Conservation (phyloP, 768 basidiomycete genomes). For the Leucosporidium creatinivorum region DNA sequence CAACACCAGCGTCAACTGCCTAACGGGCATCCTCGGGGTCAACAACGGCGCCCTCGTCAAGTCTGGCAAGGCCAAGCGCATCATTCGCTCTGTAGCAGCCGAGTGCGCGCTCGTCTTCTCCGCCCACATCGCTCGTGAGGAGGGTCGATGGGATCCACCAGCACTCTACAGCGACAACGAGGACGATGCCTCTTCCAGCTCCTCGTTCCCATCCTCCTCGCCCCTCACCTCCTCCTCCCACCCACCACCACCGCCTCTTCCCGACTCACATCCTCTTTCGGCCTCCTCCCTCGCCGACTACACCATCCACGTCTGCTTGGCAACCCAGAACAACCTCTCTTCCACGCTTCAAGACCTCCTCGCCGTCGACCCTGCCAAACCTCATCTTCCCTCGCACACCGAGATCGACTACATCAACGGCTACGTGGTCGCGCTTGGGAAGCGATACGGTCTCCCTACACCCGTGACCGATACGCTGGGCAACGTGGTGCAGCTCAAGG, state of each 20-base stretch:
- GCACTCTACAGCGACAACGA: background rate
- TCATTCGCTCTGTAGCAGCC: slow-evolving; percentile 55
- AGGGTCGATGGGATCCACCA: slow-evolving; percentile 20
- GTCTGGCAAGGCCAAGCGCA: slow-evolving; percentile 44
- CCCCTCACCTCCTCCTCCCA: slow-evolving; percentile 36
- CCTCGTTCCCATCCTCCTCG: slow-evolving; percentile 23
- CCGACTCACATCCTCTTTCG: slow-evolving; percentile 44
- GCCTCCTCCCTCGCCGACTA: slow-evolving; percentile 51
- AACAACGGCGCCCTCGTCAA: slow-evolving; percentile 67
- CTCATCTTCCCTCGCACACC: slow-evolving; percentile 44
- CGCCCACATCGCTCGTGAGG: slow-evolving; percentile 37
- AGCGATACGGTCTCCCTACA: slow-evolving; percentile 53
- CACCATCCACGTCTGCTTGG: slow-evolving; percentile 53
- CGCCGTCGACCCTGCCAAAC: slow-evolving; percentile 6
- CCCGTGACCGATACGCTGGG: slow-evolving; percentile 44
- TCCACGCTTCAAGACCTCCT: slow-evolving; percentile 71
- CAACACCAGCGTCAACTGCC: slow-evolving; percentile 73
- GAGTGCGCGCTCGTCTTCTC: slow-evolving; percentile 64
- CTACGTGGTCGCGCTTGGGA: slow-evolving; percentile 61
- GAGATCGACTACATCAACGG: slow-evolving; percentile 81
- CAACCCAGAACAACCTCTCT: slow-evolving; percentile 63
- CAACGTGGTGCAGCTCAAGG: slow-evolving; percentile 40
- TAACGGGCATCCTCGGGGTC: slow-evolving; percentile 73
- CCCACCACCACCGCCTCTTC: slow-evolving; percentile 45
- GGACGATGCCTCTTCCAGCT: background rate